A percentile compares a stretch with the other conserved stretches of the same genome.
Evolutionary conservation across 345 rosid species (phyloP).

Genomic region (Arabis alpina): DNA sequence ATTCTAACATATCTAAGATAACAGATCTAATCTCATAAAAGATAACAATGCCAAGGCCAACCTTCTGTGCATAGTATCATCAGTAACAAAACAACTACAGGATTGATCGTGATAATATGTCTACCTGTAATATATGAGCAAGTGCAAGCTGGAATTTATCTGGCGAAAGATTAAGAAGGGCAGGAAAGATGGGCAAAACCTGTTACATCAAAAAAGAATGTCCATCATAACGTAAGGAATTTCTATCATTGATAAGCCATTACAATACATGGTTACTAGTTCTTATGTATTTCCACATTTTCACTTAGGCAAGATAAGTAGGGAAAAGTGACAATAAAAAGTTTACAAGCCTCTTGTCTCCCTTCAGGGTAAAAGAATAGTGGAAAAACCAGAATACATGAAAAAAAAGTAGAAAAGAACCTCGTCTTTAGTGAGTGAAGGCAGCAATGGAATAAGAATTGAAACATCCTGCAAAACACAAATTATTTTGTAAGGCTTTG

Average conservation of each 20-base stretch:
- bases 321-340: not conserved
- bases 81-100: slow-evolving; percentile 13
- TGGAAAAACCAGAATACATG: slow-evolving; percentile 30
- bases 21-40: slow-evolving; percentile 3
- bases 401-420: slow-evolving; percentile 47
- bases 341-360: slow-evolving; percentile 16
- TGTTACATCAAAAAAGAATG: slow-evolving; percentile 40
- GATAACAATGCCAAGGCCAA: not conserved
- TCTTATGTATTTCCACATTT: slow-evolving; percentile 15
- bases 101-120: slow-evolving; percentile 28
- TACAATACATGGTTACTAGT: slow-evolving; percentile 11
- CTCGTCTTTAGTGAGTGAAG: slow-evolving; percentile 93
- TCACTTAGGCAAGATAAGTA: slow-evolving; percentile 3
- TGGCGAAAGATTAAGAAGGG: slow-evolving; percentile 80
- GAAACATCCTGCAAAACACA: slow-evolving; percentile 81
- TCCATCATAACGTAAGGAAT: slow-evolving; percentile 9
- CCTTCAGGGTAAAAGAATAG: slow-evolving; percentile 12
- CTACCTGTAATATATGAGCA: slow-evolving; percentile 94
- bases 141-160: slow-evolving; percentile 96
- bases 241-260: slow-evolving; percentile 15
- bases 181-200: slow-evolving; percentile 96
- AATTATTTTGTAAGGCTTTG: slow-evolving; percentile 25
- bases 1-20: slow-evolving; percentile 9
- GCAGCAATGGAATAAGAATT: slow-evolving; percentile 89
- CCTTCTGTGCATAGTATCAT: slow-evolving; percentile 19